Evolutionary conservation across 1,284 basidiomycete species (phyloP).

Genomic region (Rhodotorula sp.): DNA sequence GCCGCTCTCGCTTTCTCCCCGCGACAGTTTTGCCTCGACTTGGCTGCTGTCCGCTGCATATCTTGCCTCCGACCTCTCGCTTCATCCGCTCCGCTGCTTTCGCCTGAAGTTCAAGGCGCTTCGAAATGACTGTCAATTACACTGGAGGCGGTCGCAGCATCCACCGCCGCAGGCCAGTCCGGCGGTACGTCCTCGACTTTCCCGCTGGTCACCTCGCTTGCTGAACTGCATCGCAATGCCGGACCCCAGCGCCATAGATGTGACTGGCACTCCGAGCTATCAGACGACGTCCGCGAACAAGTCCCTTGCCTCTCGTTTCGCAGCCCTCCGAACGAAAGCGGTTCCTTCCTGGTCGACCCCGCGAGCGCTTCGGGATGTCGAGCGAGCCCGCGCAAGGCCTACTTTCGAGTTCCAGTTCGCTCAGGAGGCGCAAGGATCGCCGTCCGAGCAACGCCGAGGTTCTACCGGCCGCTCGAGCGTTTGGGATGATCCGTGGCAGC

Average conservation of each 20-base stretch:
- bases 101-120: not conserved
- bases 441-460: too few relatives aligned
- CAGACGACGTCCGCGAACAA: not conserved
- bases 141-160: not conserved
- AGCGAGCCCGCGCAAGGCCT: too few relatives aligned
- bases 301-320: not conserved
- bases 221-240: not conserved
- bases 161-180: not conserved
- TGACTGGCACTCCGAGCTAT: not conserved
- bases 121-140: conserved; percentile 5
- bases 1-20: too few relatives aligned
- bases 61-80: not conserved
- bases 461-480: too few relatives aligned
- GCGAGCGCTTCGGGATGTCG: too few relatives aligned
- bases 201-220: not conserved
- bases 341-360: too few relatives aligned
- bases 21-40: too few relatives aligned
- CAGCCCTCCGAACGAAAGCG: not conserved
- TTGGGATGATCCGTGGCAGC: too few relatives aligned
- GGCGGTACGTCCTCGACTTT: not conserved
- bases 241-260: not conserved
- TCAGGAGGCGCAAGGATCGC: too few relatives aligned
- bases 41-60: too few relatives aligned
- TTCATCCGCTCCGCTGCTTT: not conserved
- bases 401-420: too few relatives aligned